These are phyloP conservation scores for Cystobasidium tubakii DNA, from an alignment of 768 basidiomycete genomes.

Conservation along the genomic window DNA sequence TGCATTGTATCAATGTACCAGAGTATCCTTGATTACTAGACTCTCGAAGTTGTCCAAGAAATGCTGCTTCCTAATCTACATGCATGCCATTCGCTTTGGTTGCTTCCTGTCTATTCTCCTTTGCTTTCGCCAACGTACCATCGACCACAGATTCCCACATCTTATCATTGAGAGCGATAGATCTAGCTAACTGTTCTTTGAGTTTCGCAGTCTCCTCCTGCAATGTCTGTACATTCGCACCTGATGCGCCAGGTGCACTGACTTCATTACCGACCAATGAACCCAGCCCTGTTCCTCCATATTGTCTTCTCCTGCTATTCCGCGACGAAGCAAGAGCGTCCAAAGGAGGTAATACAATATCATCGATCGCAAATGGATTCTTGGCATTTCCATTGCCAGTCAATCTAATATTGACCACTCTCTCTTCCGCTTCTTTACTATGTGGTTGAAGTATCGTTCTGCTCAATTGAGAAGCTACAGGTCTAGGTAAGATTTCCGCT, in stretches of 20 bases:
- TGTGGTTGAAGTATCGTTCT: constrained; percentile 7
- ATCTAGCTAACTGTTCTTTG: constrained; percentile 48
- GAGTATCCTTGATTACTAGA: too few species aligned
- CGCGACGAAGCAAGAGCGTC: not conserved
- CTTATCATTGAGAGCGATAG: constrained; percentile 50
- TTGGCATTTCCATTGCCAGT: not conserved
- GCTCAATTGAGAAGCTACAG: constrained; percentile 12
- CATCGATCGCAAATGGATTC: not conserved
- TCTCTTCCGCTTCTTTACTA: constrained; percentile 23
- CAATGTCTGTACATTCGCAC: constrained; percentile 40
- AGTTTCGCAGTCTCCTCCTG: constrained; percentile 49
- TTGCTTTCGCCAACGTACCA: constrained; percentile 38
- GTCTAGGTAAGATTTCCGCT: constrained; percentile 14
- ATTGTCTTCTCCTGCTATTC: not conserved
- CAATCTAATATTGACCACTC: constrained; percentile 5
- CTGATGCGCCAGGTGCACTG: not conserved
- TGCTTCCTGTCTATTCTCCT: not conserved
- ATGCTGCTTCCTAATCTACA: not conserved
- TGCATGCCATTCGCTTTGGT: not conserved
- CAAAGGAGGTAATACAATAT: not conserved
- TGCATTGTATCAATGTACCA: too few species aligned
- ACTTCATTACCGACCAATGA: not conserved
- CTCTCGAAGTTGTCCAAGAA: too few species aligned
- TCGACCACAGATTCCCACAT: constrained; percentile 52
- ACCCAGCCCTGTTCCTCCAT: not conserved